Conservation (phyloP, 2,329 filamentous ascomycete genomes). For the Cercospora nicotianae region DNA sequence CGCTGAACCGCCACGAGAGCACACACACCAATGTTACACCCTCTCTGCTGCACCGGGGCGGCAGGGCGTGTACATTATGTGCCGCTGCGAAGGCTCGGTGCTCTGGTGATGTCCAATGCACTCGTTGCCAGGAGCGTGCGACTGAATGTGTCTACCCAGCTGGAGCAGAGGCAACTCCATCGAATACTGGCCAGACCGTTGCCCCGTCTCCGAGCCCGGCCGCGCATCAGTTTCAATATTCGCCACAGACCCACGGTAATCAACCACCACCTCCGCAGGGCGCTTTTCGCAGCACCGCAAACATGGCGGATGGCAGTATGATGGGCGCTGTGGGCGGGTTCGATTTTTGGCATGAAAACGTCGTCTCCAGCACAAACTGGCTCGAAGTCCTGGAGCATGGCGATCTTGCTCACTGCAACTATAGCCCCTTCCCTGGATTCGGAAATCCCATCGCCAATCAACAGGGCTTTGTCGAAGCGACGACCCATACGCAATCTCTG, state of each 20-base stretch:
- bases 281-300: neutral
- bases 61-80: slow-evolving; percentile 34
- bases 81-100: slow-evolving; percentile 35
- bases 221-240: neutral
- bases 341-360: slow-evolving; percentile 26
- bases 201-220: neutral
- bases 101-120: slow-evolving; percentile 34
- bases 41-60: slow-evolving; percentile 26
- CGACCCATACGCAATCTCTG: neutral
- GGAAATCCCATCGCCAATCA: neutral
- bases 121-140: slow-evolving; percentile 30
- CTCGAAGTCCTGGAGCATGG: slow-evolving; percentile 18
- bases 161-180: neutral
- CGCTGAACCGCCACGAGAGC: slow-evolving; percentile 31
- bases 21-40: slow-evolving; percentile 27
- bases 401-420: slow-evolving; percentile 9
- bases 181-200: neutral
- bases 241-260: neutral
- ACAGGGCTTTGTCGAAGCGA: neutral
- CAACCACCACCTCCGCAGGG: neutral
- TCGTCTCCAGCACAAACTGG: slow-evolving; percentile 28
- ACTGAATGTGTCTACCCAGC: slow-evolving; percentile 32
- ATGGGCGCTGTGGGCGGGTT: slow-evolving; percentile 4
- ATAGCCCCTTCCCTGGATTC: slow-evolving; percentile 7
- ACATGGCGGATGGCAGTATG: neutral